Evolutionary conservation across 2,329 filamentous ascomycete species (phyloP).

Genomic region (Apiospora saccharicola): DNA sequence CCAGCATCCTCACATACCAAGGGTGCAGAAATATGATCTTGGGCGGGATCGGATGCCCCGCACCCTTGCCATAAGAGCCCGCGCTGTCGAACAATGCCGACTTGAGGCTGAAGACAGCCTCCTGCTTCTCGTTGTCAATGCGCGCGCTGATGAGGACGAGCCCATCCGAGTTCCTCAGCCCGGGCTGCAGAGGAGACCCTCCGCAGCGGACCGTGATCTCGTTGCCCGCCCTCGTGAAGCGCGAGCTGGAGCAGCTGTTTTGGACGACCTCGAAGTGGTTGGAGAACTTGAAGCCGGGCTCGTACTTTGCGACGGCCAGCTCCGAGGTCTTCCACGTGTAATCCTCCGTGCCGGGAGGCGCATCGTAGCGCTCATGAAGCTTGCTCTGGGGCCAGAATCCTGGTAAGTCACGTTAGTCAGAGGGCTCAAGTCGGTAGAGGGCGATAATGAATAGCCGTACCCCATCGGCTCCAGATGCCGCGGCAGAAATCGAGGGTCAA

Average conservation of each 20-base stretch:
- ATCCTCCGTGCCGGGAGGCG: slow-evolving; percentile 40
- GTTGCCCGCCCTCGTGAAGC: slow-evolving; percentile 28
- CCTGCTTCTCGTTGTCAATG: slow-evolving; percentile 40
- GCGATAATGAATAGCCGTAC: slow-evolving; percentile 50
- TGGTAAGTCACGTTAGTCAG: slow-evolving; percentile 35
- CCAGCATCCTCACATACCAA: slow-evolving; percentile 42
- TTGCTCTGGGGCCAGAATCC: slow-evolving; percentile 53
- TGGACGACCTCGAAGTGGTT: slow-evolving; percentile 46
- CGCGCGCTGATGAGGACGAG: slow-evolving; percentile 41
- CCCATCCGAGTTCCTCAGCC: slow-evolving; percentile 40
- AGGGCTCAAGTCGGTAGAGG: neutral
- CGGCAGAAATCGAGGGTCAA: slow-evolving; percentile 72
- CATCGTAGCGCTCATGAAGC: slow-evolving; percentile 42
- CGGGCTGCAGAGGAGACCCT: slow-evolving; percentile 38
- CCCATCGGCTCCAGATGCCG: slow-evolving; percentile 71
- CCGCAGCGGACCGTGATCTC: slow-evolving; percentile 43
- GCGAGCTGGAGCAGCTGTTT: slow-evolving; percentile 27
- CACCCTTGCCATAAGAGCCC: slow-evolving; percentile 32
- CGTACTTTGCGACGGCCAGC: slow-evolving; percentile 38
- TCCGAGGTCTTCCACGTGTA: slow-evolving; percentile 41
- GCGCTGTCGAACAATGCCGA: slow-evolving; percentile 41
- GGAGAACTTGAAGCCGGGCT: slow-evolving; percentile 39
- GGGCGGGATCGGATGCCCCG: slow-evolving; percentile 35
- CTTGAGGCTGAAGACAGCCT: slow-evolving; percentile 42
- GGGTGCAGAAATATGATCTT: slow-evolving; percentile 38